Conservation (phyloP, 441 rosid genomes). For the Brassica hybrid region DNA sequence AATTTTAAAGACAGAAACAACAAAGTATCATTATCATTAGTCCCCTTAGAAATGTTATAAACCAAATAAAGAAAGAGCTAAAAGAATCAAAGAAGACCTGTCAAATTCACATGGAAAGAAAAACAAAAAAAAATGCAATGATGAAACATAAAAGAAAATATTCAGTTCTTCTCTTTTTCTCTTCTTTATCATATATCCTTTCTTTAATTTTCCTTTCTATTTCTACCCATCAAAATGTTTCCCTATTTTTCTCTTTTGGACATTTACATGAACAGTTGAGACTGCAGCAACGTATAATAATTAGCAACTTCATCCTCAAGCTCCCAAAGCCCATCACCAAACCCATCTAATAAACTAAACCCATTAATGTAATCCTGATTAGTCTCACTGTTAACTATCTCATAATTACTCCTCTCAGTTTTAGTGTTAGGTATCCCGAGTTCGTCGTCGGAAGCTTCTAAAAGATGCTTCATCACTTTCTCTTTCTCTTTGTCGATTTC, state of each 20-base stretch:
- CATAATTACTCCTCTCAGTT: constrained; percentile 13
- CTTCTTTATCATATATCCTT: not conserved
- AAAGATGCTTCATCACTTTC: constrained; percentile 60
- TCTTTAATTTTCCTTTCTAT: constrained; percentile 4
- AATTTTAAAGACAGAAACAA: constrained; percentile 14
- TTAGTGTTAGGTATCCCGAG: constrained; percentile 76
- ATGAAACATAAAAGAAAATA: constrained; percentile 13
- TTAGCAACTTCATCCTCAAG: constrained; percentile 81
- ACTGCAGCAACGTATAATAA: constrained; percentile 68
- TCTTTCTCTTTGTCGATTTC: constrained; percentile 55
- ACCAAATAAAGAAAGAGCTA: constrained; percentile 16
- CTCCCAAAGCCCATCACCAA: constrained; percentile 70
- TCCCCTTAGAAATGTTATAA: constrained; percentile 31
- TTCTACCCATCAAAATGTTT: not conserved
- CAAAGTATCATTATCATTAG: constrained; percentile 29
- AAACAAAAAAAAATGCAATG: not conserved
- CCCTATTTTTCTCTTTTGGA: constrained; percentile 17
- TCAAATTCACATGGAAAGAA: constrained; percentile 20
- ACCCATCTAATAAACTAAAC: constrained; percentile 32
- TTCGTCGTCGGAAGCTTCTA: constrained; percentile 89
- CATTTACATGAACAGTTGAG: constrained; percentile 68
- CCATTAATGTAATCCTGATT: constrained; percentile 36
- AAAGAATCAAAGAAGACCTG: constrained; percentile 7
- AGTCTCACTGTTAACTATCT: constrained; percentile 26
- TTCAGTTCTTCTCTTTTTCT: not conserved